Base-by-base conservation (phyloP, 768 basidiomycete genomes). In the Kondoa malvinella region DNA sequence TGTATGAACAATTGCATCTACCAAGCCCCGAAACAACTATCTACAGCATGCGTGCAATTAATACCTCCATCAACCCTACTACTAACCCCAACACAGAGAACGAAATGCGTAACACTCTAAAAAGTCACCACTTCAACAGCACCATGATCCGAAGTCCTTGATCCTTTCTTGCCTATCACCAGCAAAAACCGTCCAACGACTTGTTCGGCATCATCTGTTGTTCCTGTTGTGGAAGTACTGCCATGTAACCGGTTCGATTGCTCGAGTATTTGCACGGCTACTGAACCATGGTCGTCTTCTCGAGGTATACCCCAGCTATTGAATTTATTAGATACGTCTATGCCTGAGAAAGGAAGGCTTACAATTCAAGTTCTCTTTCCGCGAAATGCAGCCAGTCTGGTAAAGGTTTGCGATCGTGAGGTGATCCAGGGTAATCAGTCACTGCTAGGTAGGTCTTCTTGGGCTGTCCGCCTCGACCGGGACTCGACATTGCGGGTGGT, bases 351-450 rank as follows among this genome's bases (percentile, higher is more conserved):
- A 65, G 61, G 2, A 68, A 33, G 16, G 67, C 73, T 26, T 27
- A 71, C 57, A 74, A 57, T 59, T 74, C 72, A 29, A 74, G 63
- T 33, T 70, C 58, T 2, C 30, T 50, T 31, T 34, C 17, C 63
- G 68, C 69, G 64, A 74, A 74, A 31, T 67, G 69, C 17, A 74
- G 62, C 70, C 70, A 74, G 0, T 60, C 34, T 0, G 74, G 74
- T 14, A 74, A 34, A 1, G 66, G 56, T 0, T 27, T 27, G 32
- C 67, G 40, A 8, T 62, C 69, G 40, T 34, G 61, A 14, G 17
- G 25, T 15, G 68, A 66, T 29, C 69, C 71, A 25, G 61, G 63
- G 21, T 31, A 50, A 29, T 62, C 67, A 14, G 34, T 64, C 34
- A 17, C 63, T 2, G 66, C 59, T 4, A 65, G 27, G 56, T 58